Evolutionary conservation across 495 filamentous ascomycete genomes (phyloP).

Genomic region (Neurospora hispaniola): DNA sequence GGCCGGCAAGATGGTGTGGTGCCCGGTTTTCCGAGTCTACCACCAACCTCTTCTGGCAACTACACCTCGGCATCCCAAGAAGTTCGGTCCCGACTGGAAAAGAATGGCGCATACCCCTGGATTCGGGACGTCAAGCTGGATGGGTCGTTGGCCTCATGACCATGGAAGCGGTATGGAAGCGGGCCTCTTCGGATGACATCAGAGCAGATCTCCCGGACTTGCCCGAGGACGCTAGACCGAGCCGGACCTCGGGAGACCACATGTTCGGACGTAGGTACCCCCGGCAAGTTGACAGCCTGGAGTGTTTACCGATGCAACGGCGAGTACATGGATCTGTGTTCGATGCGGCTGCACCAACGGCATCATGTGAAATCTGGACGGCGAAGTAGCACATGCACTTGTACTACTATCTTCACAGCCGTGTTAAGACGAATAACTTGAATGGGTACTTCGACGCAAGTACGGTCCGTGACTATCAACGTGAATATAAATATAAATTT

Average conservation of each 20-base stretch:
- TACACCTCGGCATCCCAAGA: not conserved
- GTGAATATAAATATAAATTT: no score
- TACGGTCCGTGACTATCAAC: no score
- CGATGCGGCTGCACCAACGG: not conserved
- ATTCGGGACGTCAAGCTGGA: not conserved
- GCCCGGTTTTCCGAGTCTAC: not conserved
- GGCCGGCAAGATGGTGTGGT: not conserved
- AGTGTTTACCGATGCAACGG: not conserved
- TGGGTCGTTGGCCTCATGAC: not conserved
- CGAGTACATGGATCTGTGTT: not conserved
- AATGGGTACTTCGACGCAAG: no score
- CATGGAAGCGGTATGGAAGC: not conserved
- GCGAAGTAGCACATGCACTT: not conserved
- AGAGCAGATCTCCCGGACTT: constrained; percentile 10
- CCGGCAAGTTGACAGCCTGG: not conserved
- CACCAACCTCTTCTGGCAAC: not conserved
- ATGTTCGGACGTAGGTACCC: constrained; percentile 6
- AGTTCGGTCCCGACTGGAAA: not conserved
- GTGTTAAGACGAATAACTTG: no score
- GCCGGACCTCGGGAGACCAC: constrained; percentile 19
- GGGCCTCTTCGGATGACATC: constrained; percentile 4
- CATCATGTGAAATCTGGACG: not conserved
- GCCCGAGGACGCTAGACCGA: constrained; percentile 14
- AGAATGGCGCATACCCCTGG: not conserved
- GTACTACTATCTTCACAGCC: no score